Conservation (phyloP, 768 basidiomycete species). For the Terana coerulea region DNA sequence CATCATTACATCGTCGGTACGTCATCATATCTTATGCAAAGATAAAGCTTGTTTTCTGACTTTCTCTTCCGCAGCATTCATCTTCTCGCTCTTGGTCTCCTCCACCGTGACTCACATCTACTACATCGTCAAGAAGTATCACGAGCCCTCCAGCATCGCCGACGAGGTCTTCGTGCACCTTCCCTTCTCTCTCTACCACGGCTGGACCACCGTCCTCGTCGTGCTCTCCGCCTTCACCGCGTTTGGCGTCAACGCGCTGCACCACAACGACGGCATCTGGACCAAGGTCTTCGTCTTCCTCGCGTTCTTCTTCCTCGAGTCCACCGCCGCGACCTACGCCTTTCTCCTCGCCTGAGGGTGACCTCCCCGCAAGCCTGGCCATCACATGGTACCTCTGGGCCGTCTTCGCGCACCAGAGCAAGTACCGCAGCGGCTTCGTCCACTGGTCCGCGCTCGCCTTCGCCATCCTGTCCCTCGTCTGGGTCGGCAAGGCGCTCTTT, state of each 20-base stretch:
- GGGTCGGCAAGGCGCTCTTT: slow-evolving; percentile 74
- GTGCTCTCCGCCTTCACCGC: slow-evolving; percentile 83
- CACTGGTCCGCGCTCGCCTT: slow-evolving; percentile 89
- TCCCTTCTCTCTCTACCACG: slow-evolving; percentile 95
- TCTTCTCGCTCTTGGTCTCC: slow-evolving; percentile 85
- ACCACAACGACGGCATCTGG: slow-evolving; percentile 72
- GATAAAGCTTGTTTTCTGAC: slow-evolving; percentile 8
- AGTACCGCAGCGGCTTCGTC: slow-evolving; percentile 63
- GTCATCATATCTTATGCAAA: slow-evolving; percentile 9
- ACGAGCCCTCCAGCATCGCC: slow-evolving; percentile 53
- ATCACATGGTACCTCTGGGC: slow-evolving; percentile 94
- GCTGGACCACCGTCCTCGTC: slow-evolving; percentile 85
- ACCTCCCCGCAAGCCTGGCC: slow-evolving; percentile 87
- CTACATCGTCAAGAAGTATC: slow-evolving; percentile 88
- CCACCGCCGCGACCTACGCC: slow-evolving; percentile 90
- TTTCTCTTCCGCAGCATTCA: slow-evolving; percentile 55
- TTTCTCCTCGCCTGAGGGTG: slow-evolving; percentile 88
- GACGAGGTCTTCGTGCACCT: slow-evolving; percentile 93
- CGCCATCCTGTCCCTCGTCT: slow-evolving; percentile 79
- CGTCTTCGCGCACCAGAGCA: slow-evolving; percentile 75
- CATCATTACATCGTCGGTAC: slow-evolving; percentile 68
- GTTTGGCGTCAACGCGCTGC: slow-evolving; percentile 74
- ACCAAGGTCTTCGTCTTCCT: slow-evolving; percentile 96
- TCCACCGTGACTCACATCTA: slow-evolving; percentile 84
- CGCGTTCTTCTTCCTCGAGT: slow-evolving; percentile 90